Percentiles rank a stretch among this genome's conserved stretches.
These are phyloP conservation scores for Syzygium syzygioides DNA, from an alignment of 441 rosid species.

Conservation along the genomic window DNA sequence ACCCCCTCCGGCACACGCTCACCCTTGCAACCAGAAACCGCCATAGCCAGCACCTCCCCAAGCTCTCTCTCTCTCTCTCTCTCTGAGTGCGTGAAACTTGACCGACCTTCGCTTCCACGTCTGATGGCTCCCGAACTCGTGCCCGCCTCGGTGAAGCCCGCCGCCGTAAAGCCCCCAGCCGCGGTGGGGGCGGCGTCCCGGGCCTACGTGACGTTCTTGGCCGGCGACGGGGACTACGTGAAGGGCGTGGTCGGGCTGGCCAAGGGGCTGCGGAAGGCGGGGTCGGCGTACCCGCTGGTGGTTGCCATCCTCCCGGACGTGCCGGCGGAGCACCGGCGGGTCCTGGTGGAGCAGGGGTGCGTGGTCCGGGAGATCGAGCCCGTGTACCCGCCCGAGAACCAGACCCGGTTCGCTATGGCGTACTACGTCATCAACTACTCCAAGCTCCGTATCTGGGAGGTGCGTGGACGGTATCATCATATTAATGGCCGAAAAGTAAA, in stretches of 20 bases:
- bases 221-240: background rate
- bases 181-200: background rate
- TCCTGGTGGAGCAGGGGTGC: background rate
- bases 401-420: background rate
- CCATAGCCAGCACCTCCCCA: background rate
- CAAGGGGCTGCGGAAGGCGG: background rate
- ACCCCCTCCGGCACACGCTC: fast-evolving
- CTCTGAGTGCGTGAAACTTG: too few species aligned
- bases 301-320: background rate
- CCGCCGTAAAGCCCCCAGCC: background rate
- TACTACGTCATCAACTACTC: background rate
- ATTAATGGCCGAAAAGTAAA: background rate
- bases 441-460: background rate
- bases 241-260: background rate
- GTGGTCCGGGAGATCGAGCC: background rate
- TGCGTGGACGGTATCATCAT: background rate
- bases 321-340: background rate
- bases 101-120: background rate
- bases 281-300: background rate
- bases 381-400: background rate
- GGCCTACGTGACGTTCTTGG: slow-evolving; percentile 2
- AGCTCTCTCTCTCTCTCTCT: background rate
- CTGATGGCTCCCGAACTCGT: background rate
- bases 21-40: background rate
- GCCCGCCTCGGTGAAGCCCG: background rate